These are phyloP conservation scores for Phytophthora hibernalis DNA, from an alignment of 352 stramenopile species.

Conservation along the genomic window DNA sequence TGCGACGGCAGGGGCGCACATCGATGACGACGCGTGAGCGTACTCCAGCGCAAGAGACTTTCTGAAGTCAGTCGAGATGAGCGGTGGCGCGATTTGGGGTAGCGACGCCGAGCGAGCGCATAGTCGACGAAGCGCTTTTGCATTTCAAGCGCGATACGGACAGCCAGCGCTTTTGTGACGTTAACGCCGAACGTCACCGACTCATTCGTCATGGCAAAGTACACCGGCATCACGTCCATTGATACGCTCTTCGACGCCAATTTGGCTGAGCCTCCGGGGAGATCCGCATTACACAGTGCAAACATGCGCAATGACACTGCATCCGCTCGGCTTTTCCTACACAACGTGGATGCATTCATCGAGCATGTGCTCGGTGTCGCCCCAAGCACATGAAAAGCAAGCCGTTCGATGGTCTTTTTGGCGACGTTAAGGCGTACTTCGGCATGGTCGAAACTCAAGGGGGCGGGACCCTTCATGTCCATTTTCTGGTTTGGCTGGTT, in stretches of 20 bases:
- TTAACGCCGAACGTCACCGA: too few species aligned
- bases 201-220: too few species aligned
- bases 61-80: not conserved
- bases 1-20: not conserved
- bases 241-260: not conserved
- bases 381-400: conserved; percentile 2
- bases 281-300: not conserved
- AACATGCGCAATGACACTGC: not conserved
- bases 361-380: not conserved
- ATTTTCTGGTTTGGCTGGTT: not conserved
- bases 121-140: too few species aligned
- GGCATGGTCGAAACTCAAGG: conserved; percentile 11
- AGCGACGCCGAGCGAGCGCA: too few species aligned
- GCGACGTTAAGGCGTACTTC: conserved; percentile 10
- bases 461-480: conserved; percentile 6
- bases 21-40: not conserved
- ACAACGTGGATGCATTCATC: not conserved
- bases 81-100: not conserved
- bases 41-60: not conserved
- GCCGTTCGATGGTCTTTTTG: conserved; percentile 12
- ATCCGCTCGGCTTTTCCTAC: not conserved
- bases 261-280: not conserved
- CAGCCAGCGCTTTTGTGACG: too few species aligned
- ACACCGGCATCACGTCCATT: not conserved
- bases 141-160: too few species aligned